Percentiles rank a stretch among this genome's conserved stretches.
Evolutionary conservation across 805 yeast species (phyloP).

Genomic region (Candida loeiensis): DNA sequence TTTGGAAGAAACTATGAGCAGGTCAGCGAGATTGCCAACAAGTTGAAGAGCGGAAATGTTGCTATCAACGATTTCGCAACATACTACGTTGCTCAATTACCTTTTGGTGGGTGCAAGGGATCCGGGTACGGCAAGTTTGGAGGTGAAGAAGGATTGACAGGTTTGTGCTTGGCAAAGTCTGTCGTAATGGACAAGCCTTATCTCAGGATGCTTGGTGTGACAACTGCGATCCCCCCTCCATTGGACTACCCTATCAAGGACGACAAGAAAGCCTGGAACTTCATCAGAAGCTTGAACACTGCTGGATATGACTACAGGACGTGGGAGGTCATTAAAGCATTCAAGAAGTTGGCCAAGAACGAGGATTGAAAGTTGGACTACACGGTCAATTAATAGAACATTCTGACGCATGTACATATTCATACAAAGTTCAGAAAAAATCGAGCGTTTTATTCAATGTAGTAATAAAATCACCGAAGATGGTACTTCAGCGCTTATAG

Average conservation of each 20-base stretch:
- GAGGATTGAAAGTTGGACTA: constrained; percentile 11
- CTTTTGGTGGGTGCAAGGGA: constrained; percentile 92
- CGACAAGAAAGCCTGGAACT: constrained; percentile 81
- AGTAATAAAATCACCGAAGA: constrained; percentile 1
- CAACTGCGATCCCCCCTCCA: constrained; percentile 82
- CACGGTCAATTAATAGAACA: background rate
- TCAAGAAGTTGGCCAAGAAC: constrained; percentile 37
- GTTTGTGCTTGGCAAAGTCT: constrained; percentile 82
- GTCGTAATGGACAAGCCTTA: constrained; percentile 82
- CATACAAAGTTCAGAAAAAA: background rate
- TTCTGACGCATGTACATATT: background rate
- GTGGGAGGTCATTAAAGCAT: constrained; percentile 55
- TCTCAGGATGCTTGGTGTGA: constrained; percentile 50
- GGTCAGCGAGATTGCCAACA: constrained; percentile 60
- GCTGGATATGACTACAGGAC: constrained; percentile 77
- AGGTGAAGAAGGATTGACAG: constrained; percentile 94
- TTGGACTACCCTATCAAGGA: constrained; percentile 88
- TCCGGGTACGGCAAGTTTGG: constrained; percentile 98
- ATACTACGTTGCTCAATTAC: constrained; percentile 90
- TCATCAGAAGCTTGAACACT: constrained; percentile 74
- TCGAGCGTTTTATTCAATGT: background rate
- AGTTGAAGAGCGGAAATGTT: constrained; percentile 79
- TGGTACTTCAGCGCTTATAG: background rate
- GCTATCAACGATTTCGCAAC: constrained; percentile 98
- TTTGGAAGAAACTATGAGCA: constrained; percentile 64